Conservation (phyloP, 1,139 yeast species). For the Yamadazyma jaroonii region DNA sequence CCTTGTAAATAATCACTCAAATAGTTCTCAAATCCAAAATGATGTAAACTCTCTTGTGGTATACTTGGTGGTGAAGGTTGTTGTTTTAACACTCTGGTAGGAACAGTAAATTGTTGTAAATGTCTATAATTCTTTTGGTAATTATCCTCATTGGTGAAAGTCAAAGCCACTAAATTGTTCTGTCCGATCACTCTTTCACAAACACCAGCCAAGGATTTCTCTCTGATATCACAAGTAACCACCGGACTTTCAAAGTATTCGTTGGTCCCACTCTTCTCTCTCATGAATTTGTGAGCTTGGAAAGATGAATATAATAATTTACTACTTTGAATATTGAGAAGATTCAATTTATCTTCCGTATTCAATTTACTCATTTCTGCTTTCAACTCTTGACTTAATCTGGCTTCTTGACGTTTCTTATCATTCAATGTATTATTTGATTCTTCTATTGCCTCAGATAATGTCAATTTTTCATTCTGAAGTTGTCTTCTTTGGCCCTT, state of each 20-base stretch:
- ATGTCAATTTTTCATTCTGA: slow-evolving; percentile 9
- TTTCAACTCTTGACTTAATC: slow-evolving; percentile 20
- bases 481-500: slow-evolving; percentile 2
- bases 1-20: slow-evolving; percentile 71
- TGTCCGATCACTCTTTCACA: slow-evolving; percentile 58
- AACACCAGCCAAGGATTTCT: slow-evolving; percentile 48
- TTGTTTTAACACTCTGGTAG: slow-evolving; percentile 28
- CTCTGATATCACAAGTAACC: slow-evolving; percentile 57
- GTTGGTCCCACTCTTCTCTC: slow-evolving; percentile 17
- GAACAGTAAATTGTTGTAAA: slow-evolving; percentile 28
- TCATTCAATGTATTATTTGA: slow-evolving; percentile 4
- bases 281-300: slow-evolving; percentile 28
- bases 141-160: slow-evolving; percentile 30
- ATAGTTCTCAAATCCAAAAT: slow-evolving; percentile 77
- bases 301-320: slow-evolving; percentile 28
- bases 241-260: slow-evolving; percentile 72
- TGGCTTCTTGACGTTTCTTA: slow-evolving; percentile 16
- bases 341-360: slow-evolving; percentile 51
- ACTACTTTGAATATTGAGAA: slow-evolving; percentile 26
- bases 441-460: slow-evolving; percentile 15
- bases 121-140: slow-evolving; percentile 25
- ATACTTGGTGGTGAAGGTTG: slow-evolving; percentile 14
- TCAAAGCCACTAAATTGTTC: slow-evolving; percentile 51
- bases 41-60: slow-evolving; percentile 29
- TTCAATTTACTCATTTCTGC: slow-evolving; percentile 29